Base-by-base conservation (phyloP, 352 stramenopile species). In the Phytophthora palmivora region DNA sequence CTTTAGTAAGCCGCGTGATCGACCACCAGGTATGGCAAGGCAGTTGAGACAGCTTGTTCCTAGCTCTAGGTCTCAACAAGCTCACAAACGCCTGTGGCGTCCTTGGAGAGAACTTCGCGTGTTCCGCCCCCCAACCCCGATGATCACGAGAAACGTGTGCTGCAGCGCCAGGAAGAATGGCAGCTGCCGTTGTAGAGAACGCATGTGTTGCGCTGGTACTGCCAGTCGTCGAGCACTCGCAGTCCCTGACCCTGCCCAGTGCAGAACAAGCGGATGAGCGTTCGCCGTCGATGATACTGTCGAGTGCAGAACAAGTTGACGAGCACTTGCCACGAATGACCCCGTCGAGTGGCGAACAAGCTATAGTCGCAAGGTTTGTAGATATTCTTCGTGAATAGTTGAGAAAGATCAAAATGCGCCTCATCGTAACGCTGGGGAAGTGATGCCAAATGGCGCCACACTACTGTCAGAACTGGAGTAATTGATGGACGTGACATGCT, bases 381-480 rank as follows among this genome's bases (percentile, higher is more conserved):
- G 32, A 59, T 6, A 18, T 51, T 15, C 24, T 36, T 8, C 16
- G 39, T 9, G n/a, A 43, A 34, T 58, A 14, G 39, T 43, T 19
- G 3, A 24, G 16, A 10, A 24, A 11, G 38, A 34, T 19, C 18
- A 54, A 21, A 41, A 42, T 14, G 11, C 10, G 14, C 38, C 38
- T 2, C 24, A 58, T 33, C 16, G 36, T 2, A 58, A 58, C 24
- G 50, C 26, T 43, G 50, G n/a, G n/a, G n/a, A n/a, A n/a, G n/a
- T n/a, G n/a, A n/a, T n/a, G n/a, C n/a, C n/a, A n/a, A n/a, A n/a
- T 38, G n/a, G 38, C 18, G 28, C 3, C 10, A 21, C 16, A n/a
- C 12, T 58, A 7, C 14, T 58, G 9, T 9, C 3, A 39, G 50
- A 39, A 22, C 1, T 50, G 4, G 6, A 3, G 5, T 18, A 1